phyloP scores from a whole-genome alignment of 176 grass and related monocot genomes.

The Ananas comosus region DNA sequence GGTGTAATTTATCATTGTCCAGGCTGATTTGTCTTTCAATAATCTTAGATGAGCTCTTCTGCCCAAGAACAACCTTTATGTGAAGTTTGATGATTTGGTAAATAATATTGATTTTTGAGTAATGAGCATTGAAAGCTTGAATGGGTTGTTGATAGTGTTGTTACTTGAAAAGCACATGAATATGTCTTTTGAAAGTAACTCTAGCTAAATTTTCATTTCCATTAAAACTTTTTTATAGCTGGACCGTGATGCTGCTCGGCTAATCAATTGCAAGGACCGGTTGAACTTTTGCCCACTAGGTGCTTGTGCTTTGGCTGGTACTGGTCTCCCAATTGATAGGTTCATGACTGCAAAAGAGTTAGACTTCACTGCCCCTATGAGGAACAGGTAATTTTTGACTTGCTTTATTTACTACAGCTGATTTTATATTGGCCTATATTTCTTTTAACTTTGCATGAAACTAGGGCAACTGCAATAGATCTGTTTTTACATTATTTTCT shows the following conservation, averaged over 20 bases:
- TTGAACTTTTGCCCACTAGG: conserved; percentile 94
- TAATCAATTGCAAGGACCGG: conserved; percentile 76
- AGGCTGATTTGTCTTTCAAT: not conserved
- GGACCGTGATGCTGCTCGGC: conserved; percentile 76
- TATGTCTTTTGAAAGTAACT: not conserved
- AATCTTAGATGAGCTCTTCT: not conserved
- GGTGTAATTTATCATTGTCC: not conserved
- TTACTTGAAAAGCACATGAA: not conserved
- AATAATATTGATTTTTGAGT: not conserved
- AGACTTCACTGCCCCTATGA: conserved; percentile 84
- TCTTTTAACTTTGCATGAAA: too few relatives aligned
- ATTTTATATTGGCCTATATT: not conserved
- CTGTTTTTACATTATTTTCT: too few relatives aligned
- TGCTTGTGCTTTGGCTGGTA: conserved; percentile 97
- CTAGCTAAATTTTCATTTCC: not conserved
- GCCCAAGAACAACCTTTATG: not conserved
- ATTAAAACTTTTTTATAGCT: conserved; percentile 33
- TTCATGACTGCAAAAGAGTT: conserved; percentile 78
- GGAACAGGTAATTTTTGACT: conserved; percentile 62
- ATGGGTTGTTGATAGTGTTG: not conserved
- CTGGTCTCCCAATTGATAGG: conserved; percentile 89
- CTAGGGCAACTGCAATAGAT: too few relatives aligned
- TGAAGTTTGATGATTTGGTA: not conserved
- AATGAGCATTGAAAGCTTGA: conserved; percentile 1
- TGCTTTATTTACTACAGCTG: not conserved